Percentiles rank a stretch among this genome's conserved stretches.
Evolutionary conservation across 441 rosid genomes (phyloP).

Genomic region (Hura crepitans): DNA sequence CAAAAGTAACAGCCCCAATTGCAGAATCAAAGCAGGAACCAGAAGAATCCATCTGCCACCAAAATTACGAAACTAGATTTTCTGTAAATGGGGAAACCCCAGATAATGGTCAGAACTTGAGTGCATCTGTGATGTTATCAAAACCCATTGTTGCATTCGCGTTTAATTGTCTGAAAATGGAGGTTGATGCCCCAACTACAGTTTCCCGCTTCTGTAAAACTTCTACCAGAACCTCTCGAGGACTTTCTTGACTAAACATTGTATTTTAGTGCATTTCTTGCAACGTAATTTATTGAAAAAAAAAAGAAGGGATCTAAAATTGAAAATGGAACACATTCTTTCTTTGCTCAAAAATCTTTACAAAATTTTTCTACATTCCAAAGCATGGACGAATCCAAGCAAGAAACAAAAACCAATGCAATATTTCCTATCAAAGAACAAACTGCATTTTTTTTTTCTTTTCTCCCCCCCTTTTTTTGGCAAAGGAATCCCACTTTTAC

Average conservation of each 20-base stretch:
- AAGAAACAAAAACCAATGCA: constrained; percentile 37
- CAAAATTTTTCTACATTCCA: constrained; percentile 36
- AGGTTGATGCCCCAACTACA: constrained; percentile 72
- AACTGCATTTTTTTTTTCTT: no score
- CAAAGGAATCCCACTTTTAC: constrained; percentile 28
- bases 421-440: constrained; percentile 20
- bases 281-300: no score
- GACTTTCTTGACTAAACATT: constrained; percentile 25
- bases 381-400: constrained; percentile 26
- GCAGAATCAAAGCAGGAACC: constrained; percentile 25
- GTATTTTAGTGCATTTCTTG: not conserved
- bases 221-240: constrained; percentile 21
- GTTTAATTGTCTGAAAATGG: constrained; percentile 68
- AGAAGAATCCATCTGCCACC: constrained; percentile 23
- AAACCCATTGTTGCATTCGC: constrained; percentile 79
- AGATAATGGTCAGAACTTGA: constrained; percentile 37
- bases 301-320: not conserved
- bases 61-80: constrained; percentile 18
- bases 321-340: not conserved
- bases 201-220: constrained; percentile 29
- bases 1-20: constrained; percentile 42
- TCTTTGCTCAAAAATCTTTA: constrained; percentile 34
- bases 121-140: constrained; percentile 66
- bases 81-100: constrained; percentile 13
- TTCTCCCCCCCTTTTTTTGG: no score